Conservation (phyloP, 345 rosid genomes). For the Bruguiera parviflora region DNA sequence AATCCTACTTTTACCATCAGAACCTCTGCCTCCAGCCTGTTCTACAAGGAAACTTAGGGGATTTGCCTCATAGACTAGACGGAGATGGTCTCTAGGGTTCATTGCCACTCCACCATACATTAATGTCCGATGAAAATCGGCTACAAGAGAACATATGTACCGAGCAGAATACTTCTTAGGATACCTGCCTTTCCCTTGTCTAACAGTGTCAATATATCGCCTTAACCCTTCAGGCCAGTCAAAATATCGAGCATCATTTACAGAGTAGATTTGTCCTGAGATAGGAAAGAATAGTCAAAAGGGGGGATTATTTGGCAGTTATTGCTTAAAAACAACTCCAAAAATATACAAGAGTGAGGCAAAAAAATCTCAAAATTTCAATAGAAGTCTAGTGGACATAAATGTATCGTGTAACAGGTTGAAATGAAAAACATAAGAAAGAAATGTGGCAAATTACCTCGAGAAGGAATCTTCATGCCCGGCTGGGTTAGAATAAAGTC, state of each 20-base stretch:
- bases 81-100: constrained; percentile 95
- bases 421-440: background rate
- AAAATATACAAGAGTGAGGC: background rate
- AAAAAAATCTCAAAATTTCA: background rate
- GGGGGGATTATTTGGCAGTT: background rate
- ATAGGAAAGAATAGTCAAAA: constrained; percentile 10
- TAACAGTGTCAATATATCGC: constrained; percentile 69
- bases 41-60: constrained; percentile 86
- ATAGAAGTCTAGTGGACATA: background rate
- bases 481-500: constrained; percentile 85
- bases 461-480: constrained; percentile 67
- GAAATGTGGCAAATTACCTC: constrained; percentile 45
- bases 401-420: background rate
- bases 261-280: constrained; percentile 89
- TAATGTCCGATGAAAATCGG: constrained; percentile 86
- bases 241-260: constrained; percentile 86
- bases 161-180: constrained; percentile 94
- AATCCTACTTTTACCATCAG: constrained; percentile 69
- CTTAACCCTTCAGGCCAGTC: constrained; percentile 94
- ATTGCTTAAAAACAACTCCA: background rate
- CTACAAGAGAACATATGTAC: constrained; percentile 86
- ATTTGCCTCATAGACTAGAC: constrained; percentile 85
- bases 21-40: constrained; percentile 87
- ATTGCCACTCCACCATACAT: constrained; percentile 89
- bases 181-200: constrained; percentile 85